phyloP scores from a whole-genome alignment of 1,284 basidiomycete species.

The Chalciporus sp. region DNA sequence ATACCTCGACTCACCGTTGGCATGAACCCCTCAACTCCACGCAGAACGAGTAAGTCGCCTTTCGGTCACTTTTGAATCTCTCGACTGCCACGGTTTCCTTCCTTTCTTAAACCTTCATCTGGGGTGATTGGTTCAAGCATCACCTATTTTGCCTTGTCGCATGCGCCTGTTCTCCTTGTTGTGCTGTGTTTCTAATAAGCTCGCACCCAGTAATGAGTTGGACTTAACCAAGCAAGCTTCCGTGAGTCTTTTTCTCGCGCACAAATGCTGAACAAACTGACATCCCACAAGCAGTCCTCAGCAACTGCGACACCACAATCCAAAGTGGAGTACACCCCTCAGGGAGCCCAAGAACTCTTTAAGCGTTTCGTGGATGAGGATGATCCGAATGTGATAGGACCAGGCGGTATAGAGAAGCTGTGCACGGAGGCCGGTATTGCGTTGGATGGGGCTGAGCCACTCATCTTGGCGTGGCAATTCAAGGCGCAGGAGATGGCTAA shows the following conservation, averaged over 20 bases:
- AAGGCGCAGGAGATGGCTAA: constrained; percentile 69
- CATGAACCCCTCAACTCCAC: constrained; percentile 32
- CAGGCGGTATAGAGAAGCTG: constrained; percentile 67
- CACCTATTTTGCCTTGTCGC: constrained; percentile 25
- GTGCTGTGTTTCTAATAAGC: constrained; percentile 55
- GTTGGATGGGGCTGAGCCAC: constrained; percentile 67
- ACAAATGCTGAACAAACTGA: not conserved
- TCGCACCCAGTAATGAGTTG: constrained; percentile 49
- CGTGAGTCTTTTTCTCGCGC: constrained; percentile 18
- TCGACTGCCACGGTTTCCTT: constrained; percentile 11
- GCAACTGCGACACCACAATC: constrained; percentile 17
- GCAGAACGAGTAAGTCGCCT: constrained; percentile 34
- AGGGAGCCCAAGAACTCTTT: constrained; percentile 60
- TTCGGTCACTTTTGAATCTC: constrained; percentile 22
- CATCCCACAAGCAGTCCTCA: not conserved
- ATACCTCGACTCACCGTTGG: constrained; percentile 12
- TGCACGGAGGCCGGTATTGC: constrained; percentile 66
- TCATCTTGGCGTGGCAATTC: constrained; percentile 74
- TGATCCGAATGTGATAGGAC: constrained; percentile 56
- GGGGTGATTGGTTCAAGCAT: constrained; percentile 23
- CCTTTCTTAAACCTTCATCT: constrained; percentile 12
- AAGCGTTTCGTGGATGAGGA: constrained; percentile 63
- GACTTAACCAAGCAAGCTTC: constrained; percentile 25
- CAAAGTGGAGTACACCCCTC: constrained; percentile 50
- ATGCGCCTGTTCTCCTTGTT: constrained; percentile 55